phyloP scores from a whole-genome alignment of 345 rosid species.

The Iberis pinnata region DNA sequence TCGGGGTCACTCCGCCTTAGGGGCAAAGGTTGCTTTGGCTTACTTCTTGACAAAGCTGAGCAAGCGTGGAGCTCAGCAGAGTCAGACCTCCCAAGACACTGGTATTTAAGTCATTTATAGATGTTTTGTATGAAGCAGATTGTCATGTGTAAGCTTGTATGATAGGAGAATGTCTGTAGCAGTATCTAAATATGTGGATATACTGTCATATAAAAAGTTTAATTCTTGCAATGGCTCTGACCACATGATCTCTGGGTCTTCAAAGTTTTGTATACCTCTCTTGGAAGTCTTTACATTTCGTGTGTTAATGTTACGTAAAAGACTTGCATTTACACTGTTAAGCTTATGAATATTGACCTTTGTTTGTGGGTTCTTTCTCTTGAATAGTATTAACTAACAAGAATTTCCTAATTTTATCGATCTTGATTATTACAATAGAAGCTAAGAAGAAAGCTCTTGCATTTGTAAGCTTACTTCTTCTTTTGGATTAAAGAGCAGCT shows the following conservation, averaged over 20 bases:
- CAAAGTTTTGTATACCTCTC: no score
- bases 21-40: conserved; percentile 80
- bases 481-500: no score
- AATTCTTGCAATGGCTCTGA: conserved; percentile 14
- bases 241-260: conserved; percentile 13
- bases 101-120: conserved; percentile 19
- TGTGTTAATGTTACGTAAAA: no score
- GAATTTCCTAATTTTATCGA: no score
- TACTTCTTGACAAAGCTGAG: conserved; percentile 67
- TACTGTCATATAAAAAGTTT: not conserved
- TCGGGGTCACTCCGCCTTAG: conserved; percentile 60
- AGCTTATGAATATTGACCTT: no score
- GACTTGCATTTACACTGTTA: no score
- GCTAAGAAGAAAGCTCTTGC: no score
- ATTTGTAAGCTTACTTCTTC: no score
- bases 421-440: no score
- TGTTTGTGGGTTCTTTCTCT: no score
- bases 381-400: no score
- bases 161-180: conserved; percentile 15
- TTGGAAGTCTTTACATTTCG: no score
- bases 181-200: conserved; percentile 8
- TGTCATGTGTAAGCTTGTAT: conserved; percentile 10
- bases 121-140: conserved; percentile 8
- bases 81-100: conserved; percentile 30
- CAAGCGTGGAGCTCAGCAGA: conserved; percentile 40